A percentile compares a stretch with the other conserved stretches of the same genome.
These are phyloP conservation scores for Aurantiochytrium sp. DNA, from an alignment of 108 stramenopile species.

Conservation along the genomic window DNA sequence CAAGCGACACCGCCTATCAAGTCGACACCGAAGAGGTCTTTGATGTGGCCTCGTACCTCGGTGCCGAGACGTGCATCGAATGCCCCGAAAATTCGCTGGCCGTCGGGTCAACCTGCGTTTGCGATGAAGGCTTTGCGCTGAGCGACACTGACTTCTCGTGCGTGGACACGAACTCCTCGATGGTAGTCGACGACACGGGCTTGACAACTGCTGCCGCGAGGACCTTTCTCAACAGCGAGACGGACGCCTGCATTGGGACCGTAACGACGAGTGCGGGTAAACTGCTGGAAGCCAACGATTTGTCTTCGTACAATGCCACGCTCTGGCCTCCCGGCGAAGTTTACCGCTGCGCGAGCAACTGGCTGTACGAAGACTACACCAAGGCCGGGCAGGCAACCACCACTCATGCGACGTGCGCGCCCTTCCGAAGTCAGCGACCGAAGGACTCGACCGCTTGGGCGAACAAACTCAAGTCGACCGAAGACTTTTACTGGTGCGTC, in stretches of 20 bases:
- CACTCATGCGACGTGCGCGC: not conserved
- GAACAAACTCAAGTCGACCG: not conserved
- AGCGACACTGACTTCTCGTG: not conserved
- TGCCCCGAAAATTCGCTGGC: not conserved
- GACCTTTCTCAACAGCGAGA: too few relatives aligned
- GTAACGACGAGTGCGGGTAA: too few relatives aligned
- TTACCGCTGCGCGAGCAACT: not conserved
- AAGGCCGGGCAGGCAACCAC: not conserved
- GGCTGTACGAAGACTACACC: not conserved
- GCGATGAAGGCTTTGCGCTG: not conserved
- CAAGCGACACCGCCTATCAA: not conserved
- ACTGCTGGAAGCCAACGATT: too few relatives aligned
- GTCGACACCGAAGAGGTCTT: not conserved
- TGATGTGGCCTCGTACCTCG: not conserved
- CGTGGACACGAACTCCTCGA: too few relatives aligned
- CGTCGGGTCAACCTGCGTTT: not conserved
- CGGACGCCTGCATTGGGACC: too few relatives aligned
- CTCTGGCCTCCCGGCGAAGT: too few relatives aligned
- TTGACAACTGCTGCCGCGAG: too few relatives aligned
- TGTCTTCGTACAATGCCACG: too few relatives aligned
- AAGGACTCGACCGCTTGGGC: not conserved
- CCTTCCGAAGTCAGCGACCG: not conserved
- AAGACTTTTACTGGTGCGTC: not conserved
- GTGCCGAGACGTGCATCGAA: not conserved
- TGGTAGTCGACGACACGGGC: too few relatives aligned